Base-by-base conservation (phyloP, 2,329 filamentous ascomycete genomes). In the Sporothrix phasma region DNA sequence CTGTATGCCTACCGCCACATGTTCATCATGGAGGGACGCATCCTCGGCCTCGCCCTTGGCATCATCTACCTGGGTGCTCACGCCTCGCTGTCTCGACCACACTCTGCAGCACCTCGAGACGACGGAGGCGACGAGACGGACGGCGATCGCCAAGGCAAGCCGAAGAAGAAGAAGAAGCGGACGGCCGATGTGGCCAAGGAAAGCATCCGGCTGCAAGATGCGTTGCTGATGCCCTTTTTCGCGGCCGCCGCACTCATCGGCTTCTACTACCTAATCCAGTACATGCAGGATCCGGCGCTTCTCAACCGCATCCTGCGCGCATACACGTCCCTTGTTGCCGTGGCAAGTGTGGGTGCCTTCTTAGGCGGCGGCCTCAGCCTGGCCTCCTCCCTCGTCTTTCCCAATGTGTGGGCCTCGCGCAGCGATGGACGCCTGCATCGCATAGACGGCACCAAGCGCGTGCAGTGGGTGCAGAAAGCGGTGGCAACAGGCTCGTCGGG, bases 201-300 rank as follows among this genome's bases (percentile, higher is more conserved):
- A 66, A 87, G 88, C 0, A 76, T 95, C 61, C 81, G 86, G 8
- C 86, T 89, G 1, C 86, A 84, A 0, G 93, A 97, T 74, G 93
- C 91, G 56, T 84, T 97, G 69, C 74, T 95, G 70, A 89, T 97
- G 67, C 94, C 93, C 1, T 69, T 97, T 37, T 79, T 92, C 63
- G 92, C 92, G 5, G 90, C 86, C 1, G 71, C 79, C 10, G 85
- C 1, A 2, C 83, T 97, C 8, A 81, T 74, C 47, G 85, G 85
- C 5, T 80, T 97, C 13, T 97, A 97, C 77, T 87, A 92, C 70
- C 79, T 96, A 66, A 91, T 97, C 72, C 91, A 95, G 73, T 94
- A 88, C 83, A 83, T 97, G 63, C 81, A 93, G 68, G 90, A 96
- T 71, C 87, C 92, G 0, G 80, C 86, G 11, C 78, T 95, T 24